phyloP scores from a whole-genome alignment of 495 filamentous ascomycete genomes.

The Umbilicaria muhlenbergii region DNA sequence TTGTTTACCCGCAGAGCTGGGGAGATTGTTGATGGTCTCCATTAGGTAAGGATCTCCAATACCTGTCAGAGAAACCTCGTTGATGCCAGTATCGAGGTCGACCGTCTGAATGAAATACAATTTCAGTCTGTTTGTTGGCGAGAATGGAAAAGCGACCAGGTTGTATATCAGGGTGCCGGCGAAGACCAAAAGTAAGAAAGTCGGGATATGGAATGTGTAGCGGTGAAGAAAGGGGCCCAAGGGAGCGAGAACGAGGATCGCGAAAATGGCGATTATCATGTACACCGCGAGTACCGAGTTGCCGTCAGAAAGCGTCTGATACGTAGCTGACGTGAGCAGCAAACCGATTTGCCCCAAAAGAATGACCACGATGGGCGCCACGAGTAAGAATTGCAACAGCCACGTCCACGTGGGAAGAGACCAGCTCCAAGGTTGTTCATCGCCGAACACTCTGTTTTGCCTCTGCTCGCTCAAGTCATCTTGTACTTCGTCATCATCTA shows the following conservation, averaged over 20 bases:
- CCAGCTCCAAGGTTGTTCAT: constrained; percentile 76
- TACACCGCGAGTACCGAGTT: constrained; percentile 51
- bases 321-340: constrained; percentile 50
- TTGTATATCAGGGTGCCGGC: constrained; percentile 73
- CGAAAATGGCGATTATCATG: constrained; percentile 47
- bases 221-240: constrained; percentile 76
- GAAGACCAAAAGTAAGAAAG: constrained; percentile 59
- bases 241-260: constrained; percentile 61
- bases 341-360: constrained; percentile 60
- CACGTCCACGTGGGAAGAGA: constrained; percentile 69
- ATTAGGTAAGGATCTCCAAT: constrained; percentile 50
- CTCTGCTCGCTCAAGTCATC: constrained; percentile 14
- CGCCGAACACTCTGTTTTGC: constrained; percentile 40
- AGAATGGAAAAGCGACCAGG: constrained; percentile 79
- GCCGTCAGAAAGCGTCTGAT: constrained; percentile 73
- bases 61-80: constrained; percentile 53
- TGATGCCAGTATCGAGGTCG: constrained; percentile 57
- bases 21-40: constrained; percentile 47
- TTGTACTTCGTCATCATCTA: constrained; percentile 15
- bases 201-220: constrained; percentile 65
- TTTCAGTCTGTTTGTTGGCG: constrained; percentile 60
- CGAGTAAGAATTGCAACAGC: constrained; percentile 69
- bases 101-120: constrained; percentile 73
- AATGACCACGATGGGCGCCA: constrained; percentile 61
- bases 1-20: constrained; percentile 48